Percentiles rank a stretch among this genome's conserved stretches.
phyloP scores from a whole-genome alignment of 768 basidiomycete genomes.

The Gautieria morchelliformis region DNA sequence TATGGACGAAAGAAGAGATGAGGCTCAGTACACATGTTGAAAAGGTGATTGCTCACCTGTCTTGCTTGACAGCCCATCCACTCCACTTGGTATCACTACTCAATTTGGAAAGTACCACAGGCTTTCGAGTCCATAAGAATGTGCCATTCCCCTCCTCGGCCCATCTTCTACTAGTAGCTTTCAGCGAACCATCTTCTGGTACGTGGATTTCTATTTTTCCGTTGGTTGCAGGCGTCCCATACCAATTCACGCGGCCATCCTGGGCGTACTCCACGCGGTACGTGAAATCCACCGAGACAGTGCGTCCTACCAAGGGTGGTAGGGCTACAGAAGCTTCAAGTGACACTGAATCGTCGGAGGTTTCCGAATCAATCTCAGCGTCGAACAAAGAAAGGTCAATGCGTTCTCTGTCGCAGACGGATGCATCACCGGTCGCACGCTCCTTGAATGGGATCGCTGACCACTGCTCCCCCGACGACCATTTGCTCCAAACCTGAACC shows the following conservation, averaged over 20 bases:
- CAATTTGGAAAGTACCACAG: conserved; percentile 16
- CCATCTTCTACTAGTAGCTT: conserved; percentile 21
- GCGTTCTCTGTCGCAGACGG: background rate
- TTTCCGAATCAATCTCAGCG: background rate
- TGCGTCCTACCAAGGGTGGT: background rate
- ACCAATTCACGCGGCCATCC: conserved; percentile 33
- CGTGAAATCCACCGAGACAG: conserved; percentile 19
- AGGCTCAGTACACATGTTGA: background rate
- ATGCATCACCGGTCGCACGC: background rate
- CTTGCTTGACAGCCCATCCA: conserved; percentile 14
- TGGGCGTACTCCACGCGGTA: conserved; percentile 38
- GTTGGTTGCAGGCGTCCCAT: conserved; percentile 35
- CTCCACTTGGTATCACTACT: conserved; percentile 16
- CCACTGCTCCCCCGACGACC: background rate
- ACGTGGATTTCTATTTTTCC: conserved; percentile 29
- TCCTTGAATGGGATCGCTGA: background rate
- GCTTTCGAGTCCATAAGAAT: conserved; percentile 7
- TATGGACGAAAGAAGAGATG: background rate
- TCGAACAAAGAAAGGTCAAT: background rate
- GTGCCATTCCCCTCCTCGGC: conserved; percentile 1
- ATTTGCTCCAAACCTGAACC: background rate
- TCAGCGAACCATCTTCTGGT: conserved; percentile 17
- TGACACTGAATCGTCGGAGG: background rate
- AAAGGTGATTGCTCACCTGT: conserved; percentile 13
- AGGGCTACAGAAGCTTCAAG: background rate